phyloP scores from a whole-genome alignment of 352 stramenopile genomes.

The Pythium folliculosum region DNA sequence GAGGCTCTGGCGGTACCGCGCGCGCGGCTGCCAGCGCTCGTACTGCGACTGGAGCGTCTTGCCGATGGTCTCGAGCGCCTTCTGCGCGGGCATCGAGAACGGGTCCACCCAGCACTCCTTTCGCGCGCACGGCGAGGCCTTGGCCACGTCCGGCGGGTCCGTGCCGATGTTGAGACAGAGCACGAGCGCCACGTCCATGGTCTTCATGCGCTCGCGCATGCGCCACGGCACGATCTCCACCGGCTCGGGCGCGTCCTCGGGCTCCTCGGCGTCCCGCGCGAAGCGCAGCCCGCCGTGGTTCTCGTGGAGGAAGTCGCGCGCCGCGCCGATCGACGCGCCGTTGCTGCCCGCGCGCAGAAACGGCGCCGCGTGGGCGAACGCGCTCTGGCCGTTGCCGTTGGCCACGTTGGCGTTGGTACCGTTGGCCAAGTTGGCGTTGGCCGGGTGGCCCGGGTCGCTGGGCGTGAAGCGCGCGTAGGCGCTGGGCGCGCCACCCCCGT shows the following conservation, averaged over 20 bases:
- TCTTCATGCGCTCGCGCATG: constrained; percentile 90
- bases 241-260: constrained; percentile 23
- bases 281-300: constrained; percentile 63
- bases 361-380: constrained; percentile 9
- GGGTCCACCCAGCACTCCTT: constrained; percentile 99
- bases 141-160: constrained; percentile 97
- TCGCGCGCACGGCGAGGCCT: constrained; percentile 94
- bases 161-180: constrained; percentile 98
- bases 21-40: constrained; percentile 93
- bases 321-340: not conserved
- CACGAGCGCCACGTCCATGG: constrained; percentile 94
- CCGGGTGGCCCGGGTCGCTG: not conserved
- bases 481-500: not conserved
- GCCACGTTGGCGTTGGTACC: not conserved
- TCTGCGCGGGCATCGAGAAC: constrained; percentile 91
- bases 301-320: constrained; percentile 29
- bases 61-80: constrained; percentile 96
- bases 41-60: constrained; percentile 95
- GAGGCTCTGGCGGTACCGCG: constrained; percentile 93
- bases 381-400: not conserved
- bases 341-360: constrained; percentile 11
- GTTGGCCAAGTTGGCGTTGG: not conserved
- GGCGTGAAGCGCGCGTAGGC: not conserved
- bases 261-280: constrained; percentile 45
- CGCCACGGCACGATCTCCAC: constrained; percentile 77